A percentile compares a stretch with the other conserved stretches of the same genome.
Conservation (phyloP, 768 basidiomycete species). For the Phlegmacium glaucopus region DNA sequence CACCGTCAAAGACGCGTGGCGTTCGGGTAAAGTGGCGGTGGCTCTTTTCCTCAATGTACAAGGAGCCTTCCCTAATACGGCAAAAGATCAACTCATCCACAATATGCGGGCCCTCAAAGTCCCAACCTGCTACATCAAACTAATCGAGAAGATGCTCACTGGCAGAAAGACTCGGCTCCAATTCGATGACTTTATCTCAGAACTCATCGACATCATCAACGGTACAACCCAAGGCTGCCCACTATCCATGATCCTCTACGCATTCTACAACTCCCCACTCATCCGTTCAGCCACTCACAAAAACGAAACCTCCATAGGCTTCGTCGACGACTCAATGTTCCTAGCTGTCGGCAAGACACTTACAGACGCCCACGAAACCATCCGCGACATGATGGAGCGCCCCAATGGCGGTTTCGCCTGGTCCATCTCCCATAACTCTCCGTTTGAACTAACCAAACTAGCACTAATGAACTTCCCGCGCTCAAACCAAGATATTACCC, state of each 20-base stretch:
- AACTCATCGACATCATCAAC: constrained; percentile 12
- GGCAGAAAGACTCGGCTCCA: constrained; percentile 15
- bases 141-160: constrained; percentile 13
- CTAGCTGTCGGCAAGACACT: too few relatives aligned
- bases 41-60: constrained; percentile 27
- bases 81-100: constrained; percentile 12
- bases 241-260: constrained; percentile 19
- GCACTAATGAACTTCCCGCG: too few relatives aligned
- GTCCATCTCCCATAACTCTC: too few relatives aligned
- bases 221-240: constrained; percentile 26
- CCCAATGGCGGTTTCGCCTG: not conserved
- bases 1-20: constrained; percentile 20
- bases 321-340: constrained; percentile 8
- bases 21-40: constrained; percentile 16
- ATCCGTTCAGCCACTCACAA: not conserved
- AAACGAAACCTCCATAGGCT: constrained; percentile 24
- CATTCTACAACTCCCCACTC: constrained; percentile 16
- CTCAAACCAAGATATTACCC: too few relatives aligned
- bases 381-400: not conserved
- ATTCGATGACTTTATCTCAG: constrained; percentile 26
- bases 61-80: constrained; percentile 24
- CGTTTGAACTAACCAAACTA: too few relatives aligned
- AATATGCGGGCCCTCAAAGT: constrained; percentile 19
- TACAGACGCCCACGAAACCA: not conserved
- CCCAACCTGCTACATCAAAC: constrained; percentile 16